phyloP scores from a whole-genome alignment of 2,329 filamentous ascomycete species.

The Fusarium torulosum region DNA sequence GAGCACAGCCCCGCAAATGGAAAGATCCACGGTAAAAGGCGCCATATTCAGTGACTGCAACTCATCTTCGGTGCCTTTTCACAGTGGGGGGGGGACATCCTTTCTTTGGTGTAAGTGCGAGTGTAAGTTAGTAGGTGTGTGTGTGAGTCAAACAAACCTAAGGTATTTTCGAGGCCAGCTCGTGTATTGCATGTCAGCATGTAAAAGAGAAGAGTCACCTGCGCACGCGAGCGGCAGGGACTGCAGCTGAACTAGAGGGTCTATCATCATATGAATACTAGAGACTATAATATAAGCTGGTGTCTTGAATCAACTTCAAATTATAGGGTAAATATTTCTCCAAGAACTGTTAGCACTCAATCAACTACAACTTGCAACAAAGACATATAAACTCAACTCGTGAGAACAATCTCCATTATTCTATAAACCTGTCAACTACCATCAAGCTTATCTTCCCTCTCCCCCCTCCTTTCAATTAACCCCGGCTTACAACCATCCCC shows the following conservation, averaged over 20 bases:
- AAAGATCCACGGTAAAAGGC: conserved; percentile 4
- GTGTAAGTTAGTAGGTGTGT: conserved; percentile 21
- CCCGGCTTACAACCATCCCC: conserved; percentile 28
- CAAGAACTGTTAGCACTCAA: background rate
- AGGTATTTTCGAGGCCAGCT: conserved; percentile 1
- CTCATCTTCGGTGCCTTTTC: background rate
- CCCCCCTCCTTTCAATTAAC: conserved; percentile 24
- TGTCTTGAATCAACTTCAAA: conserved; percentile 1
- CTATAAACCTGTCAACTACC: conserved; percentile 16
- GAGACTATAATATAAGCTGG: background rate
- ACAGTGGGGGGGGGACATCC: too few relatives aligned
- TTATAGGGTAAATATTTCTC: background rate
- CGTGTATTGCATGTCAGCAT: conserved; percentile 8
- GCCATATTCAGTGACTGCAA: conserved; percentile 19
- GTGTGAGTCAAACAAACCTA: conserved; percentile 15
- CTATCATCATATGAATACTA: background rate
- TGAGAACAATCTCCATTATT: conserved; percentile 33
- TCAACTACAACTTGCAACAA: background rate
- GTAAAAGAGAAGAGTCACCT: conserved; percentile 19
- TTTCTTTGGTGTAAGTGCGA: conserved; percentile 15
- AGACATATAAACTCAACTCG: conserved; percentile 10
- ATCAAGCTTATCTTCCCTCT: conserved; percentile 13
- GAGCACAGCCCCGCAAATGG: conserved; percentile 36
- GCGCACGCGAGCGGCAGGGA: conserved; percentile 9
- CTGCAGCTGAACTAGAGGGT: conserved; percentile 14